These are phyloP conservation scores for Eucalyptus marginata DNA, from an alignment of 345 rosid genomes.

Conservation along the genomic window DNA sequence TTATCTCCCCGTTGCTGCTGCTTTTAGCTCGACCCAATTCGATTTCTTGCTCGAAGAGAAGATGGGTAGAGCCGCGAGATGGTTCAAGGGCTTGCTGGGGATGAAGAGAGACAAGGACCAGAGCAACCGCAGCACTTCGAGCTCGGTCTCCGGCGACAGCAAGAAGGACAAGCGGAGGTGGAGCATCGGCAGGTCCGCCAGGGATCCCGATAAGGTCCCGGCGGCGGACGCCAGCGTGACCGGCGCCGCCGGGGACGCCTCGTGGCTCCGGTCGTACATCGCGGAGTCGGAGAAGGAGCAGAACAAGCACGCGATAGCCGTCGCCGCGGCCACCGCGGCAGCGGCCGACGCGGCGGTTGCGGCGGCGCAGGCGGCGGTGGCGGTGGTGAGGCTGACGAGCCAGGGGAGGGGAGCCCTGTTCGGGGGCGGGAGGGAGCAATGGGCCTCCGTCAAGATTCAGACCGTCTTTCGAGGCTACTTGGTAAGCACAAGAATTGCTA, in stretches of 20 bases:
- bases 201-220: background rate
- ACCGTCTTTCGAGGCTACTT: constrained; percentile 51
- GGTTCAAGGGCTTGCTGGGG: constrained; percentile 68
- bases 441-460: constrained; percentile 56
- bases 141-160: constrained; percentile 12
- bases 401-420: constrained; percentile 24
- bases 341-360: constrained; percentile 60
- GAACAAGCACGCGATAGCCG: constrained; percentile 51
- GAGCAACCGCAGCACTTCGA: background rate
- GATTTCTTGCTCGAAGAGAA: background rate
- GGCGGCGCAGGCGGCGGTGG: constrained; percentile 50
- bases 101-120: constrained; percentile 33
- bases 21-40: background rate
- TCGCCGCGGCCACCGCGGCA: constrained; percentile 43
- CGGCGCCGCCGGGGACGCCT: background rate
- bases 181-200: constrained; percentile 36
- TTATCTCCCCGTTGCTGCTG: background rate
- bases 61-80: constrained; percentile 67
- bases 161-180: constrained; percentile 40
- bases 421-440: constrained; percentile 13
- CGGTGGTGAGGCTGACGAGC: constrained; percentile 42
- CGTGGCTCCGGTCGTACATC: constrained; percentile 30
- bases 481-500: constrained; percentile 19
- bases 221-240: background rate
- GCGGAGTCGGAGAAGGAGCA: constrained; percentile 43